Evolutionary conservation across 805 yeast species (phyloP).

Genomic region (Monosporozyma solicola): DNA sequence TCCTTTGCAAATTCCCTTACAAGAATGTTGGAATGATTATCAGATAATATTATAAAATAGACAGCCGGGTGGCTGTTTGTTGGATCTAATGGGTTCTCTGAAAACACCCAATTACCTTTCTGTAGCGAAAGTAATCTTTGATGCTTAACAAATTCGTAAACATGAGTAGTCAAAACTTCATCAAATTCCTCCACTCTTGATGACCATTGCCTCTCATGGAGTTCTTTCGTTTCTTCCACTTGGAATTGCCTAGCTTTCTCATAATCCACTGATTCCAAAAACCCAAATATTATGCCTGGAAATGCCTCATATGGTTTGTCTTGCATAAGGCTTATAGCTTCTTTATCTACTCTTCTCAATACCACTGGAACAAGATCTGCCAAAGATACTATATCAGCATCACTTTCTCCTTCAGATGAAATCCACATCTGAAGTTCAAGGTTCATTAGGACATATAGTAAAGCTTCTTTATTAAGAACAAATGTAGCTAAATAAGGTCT

Average conservation of each 20-base stretch:
- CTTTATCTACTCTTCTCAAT: slow-evolving; percentile 23
- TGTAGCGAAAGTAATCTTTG: slow-evolving; percentile 65
- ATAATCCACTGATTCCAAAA: slow-evolving; percentile 37
- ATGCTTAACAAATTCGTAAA: slow-evolving; percentile 61
- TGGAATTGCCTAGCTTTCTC: slow-evolving; percentile 48
- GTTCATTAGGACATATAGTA: slow-evolving; percentile 49
- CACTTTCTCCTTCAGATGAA: slow-evolving; percentile 42
- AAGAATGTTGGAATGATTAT: slow-evolving; percentile 52
- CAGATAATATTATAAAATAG: slow-evolving; percentile 54
- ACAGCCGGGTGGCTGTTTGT: slow-evolving; percentile 30
- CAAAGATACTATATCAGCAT: slow-evolving; percentile 42
- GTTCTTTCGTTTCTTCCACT: slow-evolving; percentile 33
- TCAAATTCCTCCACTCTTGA: slow-evolving; percentile 41
- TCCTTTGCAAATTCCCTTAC: slow-evolving; percentile 50
- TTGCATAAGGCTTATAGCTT: slow-evolving; percentile 1
- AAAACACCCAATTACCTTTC: slow-evolving; percentile 74
- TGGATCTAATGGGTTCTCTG: slow-evolving; percentile 41
- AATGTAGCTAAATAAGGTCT: slow-evolving; percentile 33
- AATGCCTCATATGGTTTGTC: slow-evolving; percentile 7
- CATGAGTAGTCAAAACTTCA: slow-evolving; percentile 43
- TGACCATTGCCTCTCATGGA: slow-evolving; percentile 38
- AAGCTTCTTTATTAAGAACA: slow-evolving; percentile 36
- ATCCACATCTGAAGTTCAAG: slow-evolving; percentile 58
- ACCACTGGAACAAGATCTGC: slow-evolving; percentile 38
- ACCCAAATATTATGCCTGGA: slow-evolving; percentile 39